Conservation (phyloP, 1,139 yeast genomes). For the Debaryomycetaceae sp. region DNA sequence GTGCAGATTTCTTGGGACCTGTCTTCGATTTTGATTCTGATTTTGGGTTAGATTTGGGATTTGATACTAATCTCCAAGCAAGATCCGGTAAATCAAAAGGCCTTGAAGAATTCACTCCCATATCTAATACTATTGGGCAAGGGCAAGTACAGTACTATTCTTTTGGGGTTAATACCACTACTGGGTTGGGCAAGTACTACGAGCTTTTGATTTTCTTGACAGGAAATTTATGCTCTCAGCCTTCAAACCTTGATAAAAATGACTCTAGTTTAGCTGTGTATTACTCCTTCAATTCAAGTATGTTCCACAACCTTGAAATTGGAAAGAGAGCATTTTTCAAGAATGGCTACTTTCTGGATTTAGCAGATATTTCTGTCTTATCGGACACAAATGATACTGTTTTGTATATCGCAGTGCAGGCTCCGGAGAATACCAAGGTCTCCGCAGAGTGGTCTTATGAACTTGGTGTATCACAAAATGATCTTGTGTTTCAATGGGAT, state of each 20-base stretch:
- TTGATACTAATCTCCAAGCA: conserved; percentile 1
- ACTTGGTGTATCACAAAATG: conserved; percentile 66
- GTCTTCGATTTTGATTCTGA: conserved; percentile 12
- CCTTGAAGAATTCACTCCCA: conserved; percentile 45
- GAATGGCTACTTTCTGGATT: conserved; percentile 55
- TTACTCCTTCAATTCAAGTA: conserved; percentile 46
- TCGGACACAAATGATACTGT: conserved; percentile 16
- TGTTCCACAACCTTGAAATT: conserved; percentile 28
- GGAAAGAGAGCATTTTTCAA: conserved; percentile 31
- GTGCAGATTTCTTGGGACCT: conserved; percentile 6
- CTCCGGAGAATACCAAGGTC: conserved; percentile 39
- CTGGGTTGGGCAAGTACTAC: conserved; percentile 47
- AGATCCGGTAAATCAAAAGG: conserved; percentile 19
- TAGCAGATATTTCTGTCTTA: conserved; percentile 39
- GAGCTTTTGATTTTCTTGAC: conserved; percentile 56
- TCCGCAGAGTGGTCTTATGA: conserved; percentile 56
- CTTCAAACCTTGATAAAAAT: conserved; percentile 24
- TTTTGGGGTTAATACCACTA: conserved; percentile 43
- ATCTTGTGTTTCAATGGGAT: conserved; percentile 71
- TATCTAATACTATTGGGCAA: conserved; percentile 34
- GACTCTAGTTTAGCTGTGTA: conserved; percentile 46
- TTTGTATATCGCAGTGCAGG: conserved; percentile 48
- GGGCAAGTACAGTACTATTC: conserved; percentile 42
- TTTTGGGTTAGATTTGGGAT: conserved; percentile 6
- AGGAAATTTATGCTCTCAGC: conserved; percentile 57